Base-by-base conservation (phyloP, 306 rosid genomes). In the Mimosa bimucronata region DNA sequence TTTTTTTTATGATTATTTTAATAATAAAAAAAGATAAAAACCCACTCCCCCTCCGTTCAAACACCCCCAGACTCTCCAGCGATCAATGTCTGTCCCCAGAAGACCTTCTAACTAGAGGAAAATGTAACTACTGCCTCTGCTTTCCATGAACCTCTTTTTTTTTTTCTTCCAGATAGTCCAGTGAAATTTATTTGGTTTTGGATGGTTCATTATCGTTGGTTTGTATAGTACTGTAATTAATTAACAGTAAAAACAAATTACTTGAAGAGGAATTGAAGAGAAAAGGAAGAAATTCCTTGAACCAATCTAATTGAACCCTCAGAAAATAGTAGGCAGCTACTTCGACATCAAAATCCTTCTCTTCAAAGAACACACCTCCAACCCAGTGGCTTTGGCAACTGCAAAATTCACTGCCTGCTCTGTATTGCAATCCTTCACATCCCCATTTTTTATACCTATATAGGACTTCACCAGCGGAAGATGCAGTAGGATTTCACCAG, bases 311-410 rank as follows among this genome's bases (percentile, higher is more conserved):
- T 75, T 91, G 93, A 80, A 83, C 84, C 19, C 73, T 26, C 3
- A 91, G 79, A 81, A 92, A 86, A 45, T 71, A 75, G 66, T 88
- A 83, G 0, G 89, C 62, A n/a, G 65, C 9, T 0, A 10, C 55
- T 1, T 29, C 64, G 46, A 83, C 78, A 40, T 14, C 4, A 44
- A 73, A 73, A 46, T 89, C 89, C 67, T 64, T 85, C 18, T 84
- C 79, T 60, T 69, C 80, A 66, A 86, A 88, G 87, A 83, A 85
- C 28, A 42, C 28, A 0, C 53, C 53, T 74, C 84, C 76, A 89
- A 78, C 10, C 89, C 93, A 0, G 97, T 85, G 18, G 92, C 90
- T 79, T 93, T 93, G 6, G 69, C 79, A 18, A 89, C 89, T 3
- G 91, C 97, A 26, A 88, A 91, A 79, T 91, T 91, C 71, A 84